Conservation (phyloP, 305 asterid genomes). For the Nicotiana rustica region DNA sequence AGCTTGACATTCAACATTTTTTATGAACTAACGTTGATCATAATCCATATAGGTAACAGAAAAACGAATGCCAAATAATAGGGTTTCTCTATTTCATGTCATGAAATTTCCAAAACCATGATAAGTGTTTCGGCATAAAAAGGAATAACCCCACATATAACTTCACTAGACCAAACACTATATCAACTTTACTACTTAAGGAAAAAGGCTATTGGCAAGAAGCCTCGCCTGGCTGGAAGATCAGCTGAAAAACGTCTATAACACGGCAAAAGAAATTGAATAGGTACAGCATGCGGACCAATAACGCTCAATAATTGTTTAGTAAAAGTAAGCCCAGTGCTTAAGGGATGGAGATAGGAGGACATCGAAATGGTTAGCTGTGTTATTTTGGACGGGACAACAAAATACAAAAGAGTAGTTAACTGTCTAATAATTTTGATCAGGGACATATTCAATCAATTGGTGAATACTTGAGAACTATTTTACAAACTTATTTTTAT, state of each 20-base stretch:
- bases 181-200: conserved; percentile 1
- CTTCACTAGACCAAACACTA: conserved; percentile 12
- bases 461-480: neutral
- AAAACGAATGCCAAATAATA: neutral
- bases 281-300: neutral
- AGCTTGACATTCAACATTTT: neutral
- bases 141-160: conserved; percentile 21
- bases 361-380: neutral
- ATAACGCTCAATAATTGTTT: neutral
- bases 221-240: conserved; percentile 13
- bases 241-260: neutral
- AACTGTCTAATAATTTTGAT: neutral
- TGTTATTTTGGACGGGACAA: conserved; percentile 21
- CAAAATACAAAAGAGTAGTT: neutral
- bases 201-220: conserved; percentile 25
- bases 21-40: neutral
- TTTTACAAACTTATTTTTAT: neutral
- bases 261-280: conserved; percentile 1
- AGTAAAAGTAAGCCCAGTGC: conserved; percentile 15
- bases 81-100: conserved; percentile 23
- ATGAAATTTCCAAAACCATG: neutral
- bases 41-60: neutral
- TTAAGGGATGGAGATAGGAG: conserved; percentile 5
- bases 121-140: neutral
- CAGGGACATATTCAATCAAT: neutral